These are phyloP conservation scores for Paxillus rubicundulus DNA, from an alignment of 768 basidiomycete species.

Conservation along the genomic window DNA sequence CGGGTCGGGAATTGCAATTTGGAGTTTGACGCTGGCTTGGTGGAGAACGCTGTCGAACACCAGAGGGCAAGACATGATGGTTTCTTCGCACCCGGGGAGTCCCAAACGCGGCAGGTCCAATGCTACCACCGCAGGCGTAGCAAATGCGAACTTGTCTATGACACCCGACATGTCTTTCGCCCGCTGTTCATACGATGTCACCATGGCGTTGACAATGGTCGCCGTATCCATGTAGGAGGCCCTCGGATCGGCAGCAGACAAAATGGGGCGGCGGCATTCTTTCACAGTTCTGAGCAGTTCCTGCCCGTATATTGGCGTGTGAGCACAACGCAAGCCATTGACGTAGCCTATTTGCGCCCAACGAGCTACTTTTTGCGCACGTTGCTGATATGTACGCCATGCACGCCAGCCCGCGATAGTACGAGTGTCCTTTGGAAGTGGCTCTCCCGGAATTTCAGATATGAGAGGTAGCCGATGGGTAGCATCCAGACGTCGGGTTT, in stretches of 20 bases:
- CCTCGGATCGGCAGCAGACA: constrained; percentile 41
- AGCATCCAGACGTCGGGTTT: constrained; percentile 58
- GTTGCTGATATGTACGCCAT: constrained; percentile 48
- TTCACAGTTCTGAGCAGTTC: constrained; percentile 44
- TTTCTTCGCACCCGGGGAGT: constrained; percentile 43
- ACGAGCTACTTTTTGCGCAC: constrained; percentile 49
- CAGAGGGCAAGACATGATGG: constrained; percentile 31
- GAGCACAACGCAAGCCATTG: constrained; percentile 68
- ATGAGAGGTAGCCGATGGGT: constrained; percentile 52
- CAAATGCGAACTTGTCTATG: constrained; percentile 71
- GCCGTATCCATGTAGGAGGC: constrained; percentile 43
- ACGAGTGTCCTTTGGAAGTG: constrained; percentile 71
- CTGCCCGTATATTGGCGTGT: constrained; percentile 41
- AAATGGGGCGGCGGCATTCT: constrained; percentile 43
- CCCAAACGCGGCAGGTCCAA: constrained; percentile 67
- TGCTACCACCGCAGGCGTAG: constrained; percentile 72
- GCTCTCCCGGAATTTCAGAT: constrained; percentile 54
- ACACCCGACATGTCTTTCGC: constrained; percentile 49
- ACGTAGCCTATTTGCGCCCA: constrained; percentile 73
- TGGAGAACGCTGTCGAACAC: constrained; percentile 73
- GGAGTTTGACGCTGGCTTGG: constrained; percentile 72
- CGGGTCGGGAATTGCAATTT: constrained; percentile 91
- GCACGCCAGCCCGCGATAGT: constrained; percentile 70
- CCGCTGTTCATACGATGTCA: constrained; percentile 66
- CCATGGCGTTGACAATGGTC: constrained; percentile 41